These are phyloP conservation scores for Claviceps purpurea DNA, from an alignment of 2,329 filamentous ascomycete species.

Conservation along the genomic window DNA sequence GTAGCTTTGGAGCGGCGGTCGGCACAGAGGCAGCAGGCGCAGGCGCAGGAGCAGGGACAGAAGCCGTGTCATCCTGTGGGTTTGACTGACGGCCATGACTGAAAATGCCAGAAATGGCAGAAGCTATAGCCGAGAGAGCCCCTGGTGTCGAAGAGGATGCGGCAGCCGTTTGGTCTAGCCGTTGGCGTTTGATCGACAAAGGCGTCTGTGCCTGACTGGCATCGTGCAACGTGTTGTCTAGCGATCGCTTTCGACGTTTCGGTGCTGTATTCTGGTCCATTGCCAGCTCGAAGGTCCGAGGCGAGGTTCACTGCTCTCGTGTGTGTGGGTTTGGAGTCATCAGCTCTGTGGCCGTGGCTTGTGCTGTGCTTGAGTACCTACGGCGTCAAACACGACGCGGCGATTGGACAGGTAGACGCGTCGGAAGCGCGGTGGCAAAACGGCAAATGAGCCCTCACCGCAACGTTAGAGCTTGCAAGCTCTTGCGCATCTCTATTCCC, in stretches of 20 bases:
- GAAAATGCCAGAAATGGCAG: constrained; percentile 17
- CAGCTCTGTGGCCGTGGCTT: background rate
- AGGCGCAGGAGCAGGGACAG: background rate
- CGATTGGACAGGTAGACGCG: constrained; percentile 2
- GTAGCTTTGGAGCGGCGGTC: background rate
- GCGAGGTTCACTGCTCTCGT: background rate
- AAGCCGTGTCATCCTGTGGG: constrained; percentile 5
- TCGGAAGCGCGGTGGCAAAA: background rate
- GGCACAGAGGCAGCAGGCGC: background rate
- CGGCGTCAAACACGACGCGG: background rate
- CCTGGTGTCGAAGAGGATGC: constrained; percentile 16
- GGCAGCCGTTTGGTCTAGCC: constrained; percentile 15
- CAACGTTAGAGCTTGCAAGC: no score
- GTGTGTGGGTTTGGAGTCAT: background rate
- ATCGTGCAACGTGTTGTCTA: constrained; percentile 12
- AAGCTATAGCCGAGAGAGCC: constrained; percentile 18
- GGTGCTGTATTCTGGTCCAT: constrained; percentile 16
- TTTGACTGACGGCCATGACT: constrained; percentile 11
- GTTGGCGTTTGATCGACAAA: constrained; percentile 17
- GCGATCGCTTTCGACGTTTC: constrained; percentile 7
- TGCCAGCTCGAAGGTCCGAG: background rate
- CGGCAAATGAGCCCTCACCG: no score
- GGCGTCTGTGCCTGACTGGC: constrained; percentile 13
- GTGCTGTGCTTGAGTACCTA: no score
- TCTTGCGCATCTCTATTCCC: no score